Evolutionary conservation across 2,329 filamentous ascomycete species (phyloP).

Genomic region (Penicillium sp.): DNA sequence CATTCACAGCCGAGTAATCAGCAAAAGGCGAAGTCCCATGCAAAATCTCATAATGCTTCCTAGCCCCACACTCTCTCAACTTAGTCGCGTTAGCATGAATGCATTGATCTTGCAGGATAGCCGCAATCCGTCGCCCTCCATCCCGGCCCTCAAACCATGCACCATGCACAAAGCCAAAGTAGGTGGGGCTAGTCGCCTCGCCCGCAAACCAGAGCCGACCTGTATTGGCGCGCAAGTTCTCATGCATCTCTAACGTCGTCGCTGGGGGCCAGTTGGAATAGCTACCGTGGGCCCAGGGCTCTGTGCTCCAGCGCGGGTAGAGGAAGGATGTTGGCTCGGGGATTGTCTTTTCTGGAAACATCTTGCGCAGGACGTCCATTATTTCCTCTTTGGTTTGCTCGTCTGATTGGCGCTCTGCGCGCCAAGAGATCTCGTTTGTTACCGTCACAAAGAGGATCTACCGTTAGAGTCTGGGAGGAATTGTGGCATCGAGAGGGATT

Average conservation of each 20-base stretch:
- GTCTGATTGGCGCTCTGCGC: constrained; percentile 60
- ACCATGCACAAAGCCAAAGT: constrained; percentile 66
- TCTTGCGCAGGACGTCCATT: constrained; percentile 57
- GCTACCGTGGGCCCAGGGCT: constrained; percentile 57
- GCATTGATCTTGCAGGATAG: constrained; percentile 25
- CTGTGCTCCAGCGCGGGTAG: constrained; percentile 59
- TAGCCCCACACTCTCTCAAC: constrained; percentile 20
- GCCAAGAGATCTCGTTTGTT: constrained; percentile 56
- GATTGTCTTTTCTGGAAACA: constrained; percentile 59
- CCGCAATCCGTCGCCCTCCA: constrained; percentile 42
- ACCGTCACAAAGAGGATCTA: constrained; percentile 69
- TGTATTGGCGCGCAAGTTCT: constrained; percentile 66
- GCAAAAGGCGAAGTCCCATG: constrained; percentile 32
- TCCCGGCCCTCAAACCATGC: constrained; percentile 59
- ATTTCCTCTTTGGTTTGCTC: constrained; percentile 58
- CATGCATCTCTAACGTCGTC: constrained; percentile 63
- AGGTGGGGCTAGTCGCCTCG: constrained; percentile 62
- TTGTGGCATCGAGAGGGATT: constrained; percentile 58
- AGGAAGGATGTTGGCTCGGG: constrained; percentile 61
- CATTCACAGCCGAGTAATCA: constrained; percentile 30
- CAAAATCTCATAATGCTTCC: constrained; percentile 28
- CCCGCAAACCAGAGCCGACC: constrained; percentile 64
- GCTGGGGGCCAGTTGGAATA: constrained; percentile 68
- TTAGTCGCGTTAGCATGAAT: constrained; percentile 13
- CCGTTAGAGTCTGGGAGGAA: constrained; percentile 62